These are phyloP conservation scores for Solanum dulcamara DNA, from an alignment of 257 asterid genomes.

Conservation along the genomic window DNA sequence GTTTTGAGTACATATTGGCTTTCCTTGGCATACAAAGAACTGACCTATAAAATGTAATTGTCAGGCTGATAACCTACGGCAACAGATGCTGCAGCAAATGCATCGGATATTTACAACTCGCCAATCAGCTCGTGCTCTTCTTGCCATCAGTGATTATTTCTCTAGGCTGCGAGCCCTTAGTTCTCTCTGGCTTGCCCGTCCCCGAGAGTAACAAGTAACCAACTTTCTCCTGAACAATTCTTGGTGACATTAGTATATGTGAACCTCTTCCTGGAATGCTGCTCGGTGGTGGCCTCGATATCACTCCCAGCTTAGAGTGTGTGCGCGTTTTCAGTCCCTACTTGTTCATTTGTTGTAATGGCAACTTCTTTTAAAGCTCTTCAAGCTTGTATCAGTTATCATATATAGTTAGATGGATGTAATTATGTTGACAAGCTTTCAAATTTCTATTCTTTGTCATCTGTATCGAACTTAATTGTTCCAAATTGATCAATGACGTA, in stretches of 20 bases:
- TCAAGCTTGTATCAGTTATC: background rate
- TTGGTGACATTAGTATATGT: background rate
- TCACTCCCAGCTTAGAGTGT: background rate
- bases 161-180: slow-evolving; percentile 88
- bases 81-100: slow-evolving; percentile 83
- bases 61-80: slow-evolving; percentile 91
- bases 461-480: background rate
- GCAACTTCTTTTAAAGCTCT: background rate
- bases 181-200: slow-evolving; percentile 95
- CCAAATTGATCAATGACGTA: background rate
- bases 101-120: slow-evolving; percentile 81
- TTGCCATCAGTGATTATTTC: slow-evolving; percentile 79
- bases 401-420: background rate
- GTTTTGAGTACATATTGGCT: background rate
- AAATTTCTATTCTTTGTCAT: background rate
- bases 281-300: background rate
- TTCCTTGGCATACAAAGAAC: background rate
- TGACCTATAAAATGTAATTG: background rate
- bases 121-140: slow-evolving; percentile 87
- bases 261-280: background rate
- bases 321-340: background rate
- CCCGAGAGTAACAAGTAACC: slow-evolving; percentile 39
- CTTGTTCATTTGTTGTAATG: background rate
- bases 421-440: background rate
- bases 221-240: background rate